Base-by-base conservation (phyloP, 1,139 yeast species). In the Debaryomyces subglobosus region DNA sequence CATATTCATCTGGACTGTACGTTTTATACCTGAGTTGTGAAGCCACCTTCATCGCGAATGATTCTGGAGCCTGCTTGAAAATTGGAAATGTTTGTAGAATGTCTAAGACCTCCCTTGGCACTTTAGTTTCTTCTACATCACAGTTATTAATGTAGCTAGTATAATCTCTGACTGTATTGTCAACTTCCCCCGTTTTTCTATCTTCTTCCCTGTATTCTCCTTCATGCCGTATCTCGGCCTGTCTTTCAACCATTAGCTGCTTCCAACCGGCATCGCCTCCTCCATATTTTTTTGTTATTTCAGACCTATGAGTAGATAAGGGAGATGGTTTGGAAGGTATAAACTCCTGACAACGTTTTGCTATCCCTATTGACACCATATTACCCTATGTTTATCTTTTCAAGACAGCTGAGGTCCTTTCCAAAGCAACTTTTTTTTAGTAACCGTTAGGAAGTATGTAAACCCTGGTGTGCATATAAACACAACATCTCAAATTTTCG, bases 1-100 rank as follows among this genome's bases (percentile, higher is more conserved):
- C 82, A 60, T 80, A 84, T 52, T 83, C 86, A 57, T 84, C 89
- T 0, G 91, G 84, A 50, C 82, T 84, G 53, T 77, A 81, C 48
- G 81, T 85, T 52, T 84, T 78, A 6, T 85, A 71, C 46, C 79
- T 78, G 29, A 86, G 69, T 49, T 81, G 79, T 36, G 83, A 72
- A 0, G 85, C 85, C 4, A 86, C 74, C 33, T 82, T 82, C 36
- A 76, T 68, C 52, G 83, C 82, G 60, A 86, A 86, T 2, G 84
- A 69, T 43, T 74, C 75, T 8, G 92, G 91, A 0, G 92, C 92
- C 46, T 77, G 75, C 51, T 74, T 76, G 68, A 85, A 85, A 23
- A 86, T 69, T 0, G 89, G 81, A 63, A 85, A 85, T 25, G 78
- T 78, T 40, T 79, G 72, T 32, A 86, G 69, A 43, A 79, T 68